phyloP scores from a whole-genome alignment of 192 early-diverging fungal genomes.

The Oehlia diaphana region DNA sequence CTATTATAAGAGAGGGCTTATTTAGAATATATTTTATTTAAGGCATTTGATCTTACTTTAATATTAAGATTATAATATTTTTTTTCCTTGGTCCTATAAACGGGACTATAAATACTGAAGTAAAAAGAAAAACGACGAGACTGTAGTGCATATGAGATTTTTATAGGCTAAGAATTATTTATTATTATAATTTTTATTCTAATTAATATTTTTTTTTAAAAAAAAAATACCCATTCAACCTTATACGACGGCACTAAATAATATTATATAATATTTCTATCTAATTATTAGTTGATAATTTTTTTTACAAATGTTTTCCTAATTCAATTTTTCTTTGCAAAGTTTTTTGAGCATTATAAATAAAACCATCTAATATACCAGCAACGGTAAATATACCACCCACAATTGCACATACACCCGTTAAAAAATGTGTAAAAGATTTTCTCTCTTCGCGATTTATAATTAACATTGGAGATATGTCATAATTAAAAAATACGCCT shows the following conservation, averaged over 20 bases:
- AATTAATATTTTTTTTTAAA: too few species aligned
- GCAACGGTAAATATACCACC: conserved; percentile 97
- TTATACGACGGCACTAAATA: too few species aligned
- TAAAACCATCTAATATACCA: conserved; percentile 79
- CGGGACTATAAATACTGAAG: too few species aligned
- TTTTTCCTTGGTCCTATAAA: too few species aligned
- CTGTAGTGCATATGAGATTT: too few species aligned
- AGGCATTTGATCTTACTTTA: too few species aligned
- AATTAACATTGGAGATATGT: conserved; percentile 96
- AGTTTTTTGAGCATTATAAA: conserved; percentile 85
- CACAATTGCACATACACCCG: conserved; percentile 87
- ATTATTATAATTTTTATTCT: neutral
- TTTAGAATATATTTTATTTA: too few species aligned
- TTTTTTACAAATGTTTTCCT: conserved; percentile 67
- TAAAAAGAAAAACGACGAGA: too few species aligned
- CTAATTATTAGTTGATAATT: neutral
- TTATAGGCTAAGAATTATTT: neutral
- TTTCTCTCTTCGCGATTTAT: conserved; percentile 78
- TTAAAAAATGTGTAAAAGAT: conserved; percentile 87
- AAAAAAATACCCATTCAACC: too few species aligned
- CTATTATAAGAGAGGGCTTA: too few species aligned
- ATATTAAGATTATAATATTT: too few species aligned
- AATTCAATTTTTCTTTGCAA: conserved; percentile 78
- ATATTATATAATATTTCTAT: neutral
- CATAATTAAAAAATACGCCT: conserved; percentile 92